Conservation (phyloP, 768 basidiomycete species). For the Krasilnikovozyma curviuscula region DNA sequence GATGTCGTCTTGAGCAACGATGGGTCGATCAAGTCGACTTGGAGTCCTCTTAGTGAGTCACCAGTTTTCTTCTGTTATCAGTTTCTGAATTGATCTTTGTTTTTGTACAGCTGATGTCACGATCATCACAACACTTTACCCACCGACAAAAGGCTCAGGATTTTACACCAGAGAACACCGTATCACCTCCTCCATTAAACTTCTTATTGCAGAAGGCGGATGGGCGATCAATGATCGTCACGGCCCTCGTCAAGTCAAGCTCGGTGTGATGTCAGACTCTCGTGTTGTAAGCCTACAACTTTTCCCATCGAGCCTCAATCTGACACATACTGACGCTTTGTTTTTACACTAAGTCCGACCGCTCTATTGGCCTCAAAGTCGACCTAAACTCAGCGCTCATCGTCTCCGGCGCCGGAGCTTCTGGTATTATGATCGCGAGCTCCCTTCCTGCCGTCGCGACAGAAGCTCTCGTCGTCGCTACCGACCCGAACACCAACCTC, state of each 20-base stretch:
- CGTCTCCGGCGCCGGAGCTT: slow-evolving; percentile 41
- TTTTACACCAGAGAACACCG: slow-evolving; percentile 50
- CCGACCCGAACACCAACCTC: slow-evolving; percentile 54
- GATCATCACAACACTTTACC: slow-evolving; percentile 59
- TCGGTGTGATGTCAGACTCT: slow-evolving; percentile 33
- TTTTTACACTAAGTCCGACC: too few relatives aligned
- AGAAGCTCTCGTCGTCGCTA: slow-evolving; percentile 35
- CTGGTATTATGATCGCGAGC: slow-evolving; percentile 41
- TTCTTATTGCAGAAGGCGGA: slow-evolving; percentile 47
- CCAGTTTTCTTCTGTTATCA: too few relatives aligned
- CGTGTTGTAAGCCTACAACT: too few relatives aligned
- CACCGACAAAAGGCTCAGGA: slow-evolving; percentile 38
- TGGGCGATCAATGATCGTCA: slow-evolving; percentile 46
- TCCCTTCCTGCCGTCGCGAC: slow-evolving; percentile 20
- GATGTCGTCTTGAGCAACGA: too few relatives aligned
- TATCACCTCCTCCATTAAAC: slow-evolving; percentile 34
- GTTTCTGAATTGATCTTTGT: too few relatives aligned
- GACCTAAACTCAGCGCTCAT: slow-evolving; percentile 34
- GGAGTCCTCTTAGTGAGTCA: too few relatives aligned
- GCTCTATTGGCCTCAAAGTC: too few relatives aligned
- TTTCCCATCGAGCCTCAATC: too few relatives aligned
- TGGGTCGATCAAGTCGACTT: too few relatives aligned
- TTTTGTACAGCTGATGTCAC: too few relatives aligned
- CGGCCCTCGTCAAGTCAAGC: slow-evolving; percentile 35
- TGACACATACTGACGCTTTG: too few relatives aligned